These are phyloP conservation scores for Pseudocercospora musae DNA, from an alignment of 2,329 filamentous ascomycete genomes.

Conservation along the genomic window DNA sequence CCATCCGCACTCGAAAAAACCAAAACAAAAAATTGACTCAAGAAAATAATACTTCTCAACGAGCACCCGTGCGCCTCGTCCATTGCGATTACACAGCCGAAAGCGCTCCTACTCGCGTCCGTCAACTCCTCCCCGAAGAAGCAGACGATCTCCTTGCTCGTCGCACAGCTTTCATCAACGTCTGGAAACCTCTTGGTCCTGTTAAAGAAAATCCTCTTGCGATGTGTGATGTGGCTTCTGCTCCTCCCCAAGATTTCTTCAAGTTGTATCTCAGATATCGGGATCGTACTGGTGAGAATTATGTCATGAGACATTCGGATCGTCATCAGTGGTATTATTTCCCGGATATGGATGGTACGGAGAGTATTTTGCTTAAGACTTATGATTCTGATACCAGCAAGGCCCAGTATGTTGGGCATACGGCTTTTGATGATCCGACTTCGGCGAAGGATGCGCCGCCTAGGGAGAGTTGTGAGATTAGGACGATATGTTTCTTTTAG, in stretches of 20 bases:
- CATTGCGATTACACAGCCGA: constrained; percentile 52
- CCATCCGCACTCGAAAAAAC: constrained; percentile 42
- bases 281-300: constrained; percentile 42
- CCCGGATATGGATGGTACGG: constrained; percentile 37
- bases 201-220: constrained; percentile 43
- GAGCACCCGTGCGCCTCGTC: constrained; percentile 50
- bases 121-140: constrained; percentile 45
- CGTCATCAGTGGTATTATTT: constrained; percentile 42
- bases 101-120: constrained; percentile 43
- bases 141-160: constrained; percentile 43
- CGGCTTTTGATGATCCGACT: constrained; percentile 40
- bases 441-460: constrained; percentile 32
- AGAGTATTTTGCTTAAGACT: constrained; percentile 42
- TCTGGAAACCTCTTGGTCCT: constrained; percentile 48
- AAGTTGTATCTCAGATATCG: constrained; percentile 41
- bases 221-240: constrained; percentile 41
- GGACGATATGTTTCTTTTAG: constrained; percentile 42
- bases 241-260: constrained; percentile 40
- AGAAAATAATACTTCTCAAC: constrained; percentile 35
- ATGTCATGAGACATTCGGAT: constrained; percentile 37
- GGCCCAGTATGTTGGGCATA: constrained; percentile 40
- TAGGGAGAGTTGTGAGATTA: constrained; percentile 41
- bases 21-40: constrained; percentile 36
- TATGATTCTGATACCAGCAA: constrained; percentile 36
- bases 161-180: constrained; percentile 51